phyloP scores from a whole-genome alignment of 1,284 basidiomycete species.

The Apiotrichum porosum region DNA sequence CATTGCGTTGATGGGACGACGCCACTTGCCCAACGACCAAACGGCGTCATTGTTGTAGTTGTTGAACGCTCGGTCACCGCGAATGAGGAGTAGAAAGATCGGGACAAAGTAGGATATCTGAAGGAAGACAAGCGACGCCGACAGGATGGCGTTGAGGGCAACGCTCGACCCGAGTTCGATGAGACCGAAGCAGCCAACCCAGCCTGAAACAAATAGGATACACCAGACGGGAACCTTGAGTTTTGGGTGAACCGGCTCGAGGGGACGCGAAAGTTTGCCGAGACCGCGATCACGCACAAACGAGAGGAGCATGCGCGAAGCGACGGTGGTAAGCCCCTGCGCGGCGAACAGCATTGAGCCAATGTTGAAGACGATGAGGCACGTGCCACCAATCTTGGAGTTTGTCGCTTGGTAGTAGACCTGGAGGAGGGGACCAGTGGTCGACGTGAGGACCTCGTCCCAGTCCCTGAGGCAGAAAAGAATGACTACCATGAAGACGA shows the following conservation, averaged over 20 bases:
- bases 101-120: neutral
- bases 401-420: slow-evolving; percentile 29
- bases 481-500: slow-evolving; percentile 40
- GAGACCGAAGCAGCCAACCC: slow-evolving; percentile 51
- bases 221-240: slow-evolving; percentile 27
- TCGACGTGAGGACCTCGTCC: slow-evolving; percentile 4
- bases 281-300: slow-evolving; percentile 10
- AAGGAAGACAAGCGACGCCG: neutral
- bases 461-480: slow-evolving; percentile 20
- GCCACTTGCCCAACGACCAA: slow-evolving; percentile 35
- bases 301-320: slow-evolving; percentile 16
- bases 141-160: slow-evolving; percentile 5
- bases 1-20: slow-evolving; percentile 42
- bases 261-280: neutral
- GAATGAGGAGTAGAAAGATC: slow-evolving; percentile 39
- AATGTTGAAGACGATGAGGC: slow-evolving; percentile 23
- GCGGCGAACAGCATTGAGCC: slow-evolving; percentile 21
- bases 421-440: slow-evolving; percentile 9
- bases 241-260: slow-evolving; percentile 9
- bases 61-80: slow-evolving; percentile 47
- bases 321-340: slow-evolving; percentile 23
- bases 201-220: slow-evolving; percentile 34
- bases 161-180: slow-evolving; percentile 30
- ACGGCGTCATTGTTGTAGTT: slow-evolving; percentile 29
- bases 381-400: slow-evolving; percentile 21